A percentile compares a stretch with the other conserved stretches of the same genome.
phyloP scores from a whole-genome alignment of 192 early-diverging fungal species.

The Piromyces sp. region DNA sequence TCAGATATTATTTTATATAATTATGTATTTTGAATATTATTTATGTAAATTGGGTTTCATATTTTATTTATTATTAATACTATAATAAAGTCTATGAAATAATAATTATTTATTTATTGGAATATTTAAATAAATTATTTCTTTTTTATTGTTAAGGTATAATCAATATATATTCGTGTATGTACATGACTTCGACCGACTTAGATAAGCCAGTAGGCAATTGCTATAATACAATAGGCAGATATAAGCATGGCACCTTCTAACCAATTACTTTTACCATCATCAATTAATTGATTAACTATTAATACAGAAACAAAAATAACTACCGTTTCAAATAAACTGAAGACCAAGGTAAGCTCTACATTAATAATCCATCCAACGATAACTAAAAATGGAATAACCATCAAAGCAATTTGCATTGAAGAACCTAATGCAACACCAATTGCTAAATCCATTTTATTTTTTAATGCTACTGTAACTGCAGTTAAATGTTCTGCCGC shows the following conservation, averaged over 20 bases:
- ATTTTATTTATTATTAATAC: too few species aligned
- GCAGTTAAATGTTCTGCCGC: constrained; percentile 64
- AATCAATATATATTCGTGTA: too few species aligned
- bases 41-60: too few species aligned
- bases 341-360: constrained; percentile 70
- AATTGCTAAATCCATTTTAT: constrained; percentile 85
- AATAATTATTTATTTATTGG: too few species aligned
- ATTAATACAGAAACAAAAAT: constrained; percentile 63
- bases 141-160: too few species aligned
- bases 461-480: constrained; percentile 54
- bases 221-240: constrained; percentile 65
- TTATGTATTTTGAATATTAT: too few species aligned
- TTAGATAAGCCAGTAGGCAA: constrained; percentile 26
- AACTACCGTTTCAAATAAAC: constrained; percentile 60
- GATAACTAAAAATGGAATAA: constrained; percentile 41
- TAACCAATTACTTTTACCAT: constrained; percentile 83
- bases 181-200: too few species aligned
- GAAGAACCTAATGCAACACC: constrained; percentile 75
- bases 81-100: too few species aligned
- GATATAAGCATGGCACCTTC: constrained; percentile 70
- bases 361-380: constrained; percentile 68
- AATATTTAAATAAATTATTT: too few species aligned
- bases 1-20: too few species aligned
- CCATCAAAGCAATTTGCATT: constrained; percentile 77
- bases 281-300: constrained; percentile 36